Conservation (phyloP, 2,329 filamentous ascomycete genomes). For the Colletotrichum sp. region DNA sequence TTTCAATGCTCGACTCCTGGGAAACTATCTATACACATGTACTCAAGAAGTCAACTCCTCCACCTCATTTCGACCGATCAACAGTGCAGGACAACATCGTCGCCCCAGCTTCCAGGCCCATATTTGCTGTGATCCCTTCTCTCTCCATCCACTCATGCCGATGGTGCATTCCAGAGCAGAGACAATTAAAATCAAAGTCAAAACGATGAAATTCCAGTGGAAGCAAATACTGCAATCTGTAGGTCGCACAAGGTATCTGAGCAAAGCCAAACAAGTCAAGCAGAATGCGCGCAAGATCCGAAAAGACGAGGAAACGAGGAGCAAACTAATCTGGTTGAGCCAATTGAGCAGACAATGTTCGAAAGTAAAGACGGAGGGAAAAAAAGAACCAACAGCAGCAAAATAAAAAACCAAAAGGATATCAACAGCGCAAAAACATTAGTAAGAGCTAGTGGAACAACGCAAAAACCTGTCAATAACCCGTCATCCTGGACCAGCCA, state of each 20-base stretch:
- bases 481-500: slow-evolving; percentile 57
- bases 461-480: slow-evolving; percentile 35
- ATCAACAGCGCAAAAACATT: slow-evolving; percentile 16
- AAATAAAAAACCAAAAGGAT: slow-evolving; percentile 24
- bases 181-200: neutral
- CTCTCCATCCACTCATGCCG: neutral
- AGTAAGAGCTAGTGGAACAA: slow-evolving; percentile 42
- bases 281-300: neutral
- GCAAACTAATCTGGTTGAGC: slow-evolving; percentile 1
- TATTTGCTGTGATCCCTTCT: neutral
- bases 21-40: slow-evolving; percentile 17
- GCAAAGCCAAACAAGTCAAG: slow-evolving; percentile 26
- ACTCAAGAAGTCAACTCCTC: slow-evolving; percentile 1
- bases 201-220: slow-evolving; percentile 7
- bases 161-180: slow-evolving; percentile 5
- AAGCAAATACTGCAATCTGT: slow-evolving; percentile 37
- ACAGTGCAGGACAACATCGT: neutral
- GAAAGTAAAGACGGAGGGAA: neutral
- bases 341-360: slow-evolving; percentile 19
- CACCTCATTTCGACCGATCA: neutral
- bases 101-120: neutral
- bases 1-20: slow-evolving; percentile 10
- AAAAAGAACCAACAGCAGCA: slow-evolving; percentile 21
- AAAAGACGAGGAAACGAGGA: slow-evolving; percentile 22
- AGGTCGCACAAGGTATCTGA: slow-evolving; percentile 68